phyloP scores from a whole-genome alignment of 176 grass and related monocot genomes.

The Chrysopogon serrulatus region DNA sequence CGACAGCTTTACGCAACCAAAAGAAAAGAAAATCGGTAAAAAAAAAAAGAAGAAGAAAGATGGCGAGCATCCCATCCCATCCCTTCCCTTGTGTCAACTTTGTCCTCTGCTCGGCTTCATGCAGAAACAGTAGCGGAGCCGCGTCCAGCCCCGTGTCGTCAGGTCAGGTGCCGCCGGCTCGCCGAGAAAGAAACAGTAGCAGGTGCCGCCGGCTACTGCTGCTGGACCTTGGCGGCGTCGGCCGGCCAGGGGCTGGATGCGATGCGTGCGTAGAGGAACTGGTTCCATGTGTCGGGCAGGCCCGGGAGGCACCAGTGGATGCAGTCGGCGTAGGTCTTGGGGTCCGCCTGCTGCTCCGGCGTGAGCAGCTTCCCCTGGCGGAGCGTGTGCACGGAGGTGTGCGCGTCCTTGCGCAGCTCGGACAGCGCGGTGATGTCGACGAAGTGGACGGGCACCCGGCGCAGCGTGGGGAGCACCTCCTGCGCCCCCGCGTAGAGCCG shows the following conservation, averaged over 20 bases:
- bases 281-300: conserved; percentile 71
- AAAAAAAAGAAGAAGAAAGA: neutral
- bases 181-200: neutral
- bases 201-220: neutral
- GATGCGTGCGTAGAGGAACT: conserved; percentile 72
- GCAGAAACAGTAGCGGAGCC: too few species aligned
- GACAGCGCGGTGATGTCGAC: conserved; percentile 76
- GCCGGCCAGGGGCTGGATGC: conserved; percentile 27
- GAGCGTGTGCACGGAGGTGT: conserved; percentile 86
- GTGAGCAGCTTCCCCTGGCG: conserved; percentile 78
- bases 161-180: neutral
- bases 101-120: neutral
- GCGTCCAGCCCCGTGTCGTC: too few species aligned
- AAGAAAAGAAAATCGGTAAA: conserved; percentile 13
- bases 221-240: neutral
- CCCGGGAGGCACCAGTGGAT: conserved; percentile 89
- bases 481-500: conserved; percentile 54
- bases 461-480: conserved; percentile 39
- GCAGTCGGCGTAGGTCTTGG: conserved; percentile 60
- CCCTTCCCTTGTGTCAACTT: neutral
- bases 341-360: conserved; percentile 65
- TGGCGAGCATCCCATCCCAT: neutral
- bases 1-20: conserved; percentile 38
- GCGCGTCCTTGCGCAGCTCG: conserved; percentile 78
- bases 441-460: conserved; percentile 49